These are phyloP conservation scores for Cyberlindnera maritima DNA, from an alignment of 805 yeast species.

Conservation along the genomic window DNA sequence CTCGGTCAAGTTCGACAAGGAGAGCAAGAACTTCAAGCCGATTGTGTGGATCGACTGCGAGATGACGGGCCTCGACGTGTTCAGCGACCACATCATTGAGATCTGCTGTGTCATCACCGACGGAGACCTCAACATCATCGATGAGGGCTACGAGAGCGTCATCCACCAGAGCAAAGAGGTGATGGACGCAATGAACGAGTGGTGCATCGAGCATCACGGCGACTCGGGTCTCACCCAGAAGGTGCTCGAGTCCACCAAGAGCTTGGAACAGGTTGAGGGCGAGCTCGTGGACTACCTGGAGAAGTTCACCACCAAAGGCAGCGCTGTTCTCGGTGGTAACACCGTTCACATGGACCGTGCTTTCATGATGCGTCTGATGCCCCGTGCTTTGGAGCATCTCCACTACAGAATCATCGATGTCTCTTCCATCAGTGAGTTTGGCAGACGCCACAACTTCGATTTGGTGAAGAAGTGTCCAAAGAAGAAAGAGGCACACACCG, in stretches of 20 bases:
- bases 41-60: conserved; percentile 98
- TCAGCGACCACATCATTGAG: conserved; percentile 82
- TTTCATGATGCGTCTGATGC: conserved; percentile 83
- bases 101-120: conserved; percentile 90
- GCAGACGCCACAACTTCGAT: conserved; percentile 70
- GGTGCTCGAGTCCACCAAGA: conserved; percentile 53
- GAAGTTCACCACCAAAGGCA: conserved; percentile 47
- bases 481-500: conserved; percentile 78
- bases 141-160: conserved; percentile 79
- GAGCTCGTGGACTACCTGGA: conserved; percentile 64
- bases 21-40: conserved; percentile 30
- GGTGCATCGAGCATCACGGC: conserved; percentile 87
- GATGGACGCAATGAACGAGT: conserved; percentile 75
- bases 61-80: conserved; percentile 92
- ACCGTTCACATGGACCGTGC: conserved; percentile 88
- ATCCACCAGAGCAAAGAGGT: conserved; percentile 61
- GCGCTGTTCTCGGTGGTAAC: conserved; percentile 86
- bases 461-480: conserved; percentile 55
- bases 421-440: conserved; percentile 78
- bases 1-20: conserved; percentile 7
- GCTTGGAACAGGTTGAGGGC: conserved; percentile 57
- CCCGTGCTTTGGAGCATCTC: conserved; percentile 48
- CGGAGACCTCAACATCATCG: conserved; percentile 68
- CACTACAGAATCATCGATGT: conserved; percentile 89
- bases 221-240: conserved; percentile 70